phyloP scores from a whole-genome alignment of 352 stramenopile species.

The Globisporangium polare region DNA sequence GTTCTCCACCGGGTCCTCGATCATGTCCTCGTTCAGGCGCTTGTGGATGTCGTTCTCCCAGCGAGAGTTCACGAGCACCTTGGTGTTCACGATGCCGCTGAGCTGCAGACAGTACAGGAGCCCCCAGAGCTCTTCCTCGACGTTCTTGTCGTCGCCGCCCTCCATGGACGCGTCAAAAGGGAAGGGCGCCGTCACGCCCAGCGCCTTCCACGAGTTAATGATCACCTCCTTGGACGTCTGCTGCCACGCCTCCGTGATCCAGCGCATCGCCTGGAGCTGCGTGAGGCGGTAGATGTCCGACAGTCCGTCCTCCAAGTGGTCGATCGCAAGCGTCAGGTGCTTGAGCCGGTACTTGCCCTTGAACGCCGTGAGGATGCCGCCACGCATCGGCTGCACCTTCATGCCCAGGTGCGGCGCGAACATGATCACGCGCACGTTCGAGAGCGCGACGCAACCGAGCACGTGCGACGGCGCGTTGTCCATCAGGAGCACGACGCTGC shows the following conservation, averaged over 20 bases:
- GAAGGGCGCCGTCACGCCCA: conserved; percentile 61
- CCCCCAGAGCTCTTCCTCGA: conserved; percentile 84
- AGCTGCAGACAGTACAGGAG: conserved; percentile 84
- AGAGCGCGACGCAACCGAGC: conserved; percentile 72
- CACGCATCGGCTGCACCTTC: conserved; percentile 85
- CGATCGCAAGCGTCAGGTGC: conserved; percentile 79
- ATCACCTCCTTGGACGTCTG: conserved; percentile 77
- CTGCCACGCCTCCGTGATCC: conserved; percentile 83
- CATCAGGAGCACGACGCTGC: conserved; percentile 80
- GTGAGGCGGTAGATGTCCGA: conserved; percentile 79
- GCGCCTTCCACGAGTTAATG: conserved; percentile 72
- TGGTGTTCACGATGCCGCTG: conserved; percentile 82
- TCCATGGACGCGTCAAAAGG: conserved; percentile 58
- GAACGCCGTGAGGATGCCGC: conserved; percentile 77
- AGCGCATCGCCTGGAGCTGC: conserved; percentile 84
- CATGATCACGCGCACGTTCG: conserved; percentile 86
- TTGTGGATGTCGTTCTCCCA: conserved; percentile 90
- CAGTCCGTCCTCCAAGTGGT: conserved; percentile 75
- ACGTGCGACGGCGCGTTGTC: conserved; percentile 86
- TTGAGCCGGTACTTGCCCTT: conserved; percentile 87
- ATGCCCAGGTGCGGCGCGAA: conserved; percentile 77
- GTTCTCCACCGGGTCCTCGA: conserved; percentile 78
- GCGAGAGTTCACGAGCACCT: conserved; percentile 84
- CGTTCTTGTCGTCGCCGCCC: conserved; percentile 71
- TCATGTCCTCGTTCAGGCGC: conserved; percentile 86